Percentiles rank a stretch among this genome's conserved stretches.
These are phyloP conservation scores for Botrytis medusae DNA, from an alignment of 2,329 filamentous ascomycete species.

Conservation along the genomic window DNA sequence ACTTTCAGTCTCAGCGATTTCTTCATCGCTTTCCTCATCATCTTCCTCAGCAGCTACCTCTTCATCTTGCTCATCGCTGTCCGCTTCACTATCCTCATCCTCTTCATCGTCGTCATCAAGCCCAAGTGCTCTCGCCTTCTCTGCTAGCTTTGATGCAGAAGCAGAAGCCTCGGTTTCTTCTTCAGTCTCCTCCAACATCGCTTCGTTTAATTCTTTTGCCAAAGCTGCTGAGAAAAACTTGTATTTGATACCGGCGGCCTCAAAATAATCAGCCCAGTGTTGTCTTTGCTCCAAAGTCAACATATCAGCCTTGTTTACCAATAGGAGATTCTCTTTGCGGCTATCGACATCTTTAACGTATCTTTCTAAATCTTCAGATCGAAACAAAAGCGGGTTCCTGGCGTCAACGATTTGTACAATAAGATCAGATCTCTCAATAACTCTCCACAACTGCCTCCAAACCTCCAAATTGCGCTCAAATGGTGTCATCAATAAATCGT, in stretches of 20 bases:
- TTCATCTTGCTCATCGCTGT: constrained; percentile 34
- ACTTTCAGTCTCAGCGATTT: constrained; percentile 43
- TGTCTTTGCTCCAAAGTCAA: constrained; percentile 83
- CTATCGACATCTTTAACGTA: constrained; percentile 93
- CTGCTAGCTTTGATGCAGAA: constrained; percentile 30
- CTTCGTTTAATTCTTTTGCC: constrained; percentile 86
- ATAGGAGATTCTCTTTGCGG: constrained; percentile 83
- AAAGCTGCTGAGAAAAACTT: constrained; percentile 94
- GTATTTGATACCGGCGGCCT: constrained; percentile 77
- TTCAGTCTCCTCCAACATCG: constrained; percentile 48
- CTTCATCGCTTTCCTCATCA: constrained; percentile 39
- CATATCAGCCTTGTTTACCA: constrained; percentile 99
- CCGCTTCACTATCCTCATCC: constrained; percentile 27
- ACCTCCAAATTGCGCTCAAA: constrained; percentile 98
- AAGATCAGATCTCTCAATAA: constrained; percentile 93
- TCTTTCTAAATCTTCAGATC: constrained; percentile 86
- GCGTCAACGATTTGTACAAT: constrained; percentile 99
- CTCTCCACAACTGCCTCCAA: constrained; percentile 96
- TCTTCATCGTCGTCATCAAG: constrained; percentile 43
- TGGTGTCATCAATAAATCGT: constrained; percentile 94
- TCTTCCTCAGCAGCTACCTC: constrained; percentile 37
- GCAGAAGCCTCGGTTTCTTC: constrained; percentile 24
- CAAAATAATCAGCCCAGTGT: constrained; percentile 85
- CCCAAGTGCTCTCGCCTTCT: constrained; percentile 45
- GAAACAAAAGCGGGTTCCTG: constrained; percentile 88